Base-by-base conservation (phyloP, 352 stramenopile genomes). In the Lagenidium sp. region DNA sequence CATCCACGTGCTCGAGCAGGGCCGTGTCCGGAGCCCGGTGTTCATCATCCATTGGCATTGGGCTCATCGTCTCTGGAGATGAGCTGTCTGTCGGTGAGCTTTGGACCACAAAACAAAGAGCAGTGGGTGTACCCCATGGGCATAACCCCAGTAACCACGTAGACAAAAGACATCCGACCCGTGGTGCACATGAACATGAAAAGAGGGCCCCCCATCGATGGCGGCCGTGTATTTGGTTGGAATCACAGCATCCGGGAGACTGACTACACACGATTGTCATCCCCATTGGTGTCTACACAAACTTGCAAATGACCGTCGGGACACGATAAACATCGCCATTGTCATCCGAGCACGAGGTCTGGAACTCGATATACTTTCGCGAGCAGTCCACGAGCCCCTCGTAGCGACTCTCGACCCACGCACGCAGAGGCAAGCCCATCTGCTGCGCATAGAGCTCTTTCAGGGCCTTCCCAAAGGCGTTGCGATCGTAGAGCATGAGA, bases 401-500 rank as follows among this genome's bases (percentile, higher is more conserved):
- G 58, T 92, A 92, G 38, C 80, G 80, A 6, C 57, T 67, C 48
- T 87, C 77, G 38, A 92, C 72, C 49, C 77, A 92, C 20, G 51
- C 44, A 11, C 70, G 70, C 23, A 92, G 50, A 28, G 77, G 57
- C 41, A 72, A 50, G 16, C 55, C 26, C 44, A 88, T 54, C 56
- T 92, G 71, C 25, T 63, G 44, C 7, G 63, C 60, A 60, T 88
- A 92, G 2, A 92, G 62, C 34, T 76, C 62, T 51, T 89, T 81
- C 41, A 88, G 49, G 26, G 65, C 49, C 57, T 88, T 83, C 38
- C 57, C 68, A 47, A 77, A 89, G 22, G 72, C 77, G 37, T 85
- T 87, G 60, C 80, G 77, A 59, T 92, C 72, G 63, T 90, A 92
- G 19, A 92, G 59, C 80, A 92, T 92, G 46, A 88, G 65, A 0